phyloP scores from a whole-genome alignment of 805 yeast genomes.

The Henningerozyma blattae region DNA sequence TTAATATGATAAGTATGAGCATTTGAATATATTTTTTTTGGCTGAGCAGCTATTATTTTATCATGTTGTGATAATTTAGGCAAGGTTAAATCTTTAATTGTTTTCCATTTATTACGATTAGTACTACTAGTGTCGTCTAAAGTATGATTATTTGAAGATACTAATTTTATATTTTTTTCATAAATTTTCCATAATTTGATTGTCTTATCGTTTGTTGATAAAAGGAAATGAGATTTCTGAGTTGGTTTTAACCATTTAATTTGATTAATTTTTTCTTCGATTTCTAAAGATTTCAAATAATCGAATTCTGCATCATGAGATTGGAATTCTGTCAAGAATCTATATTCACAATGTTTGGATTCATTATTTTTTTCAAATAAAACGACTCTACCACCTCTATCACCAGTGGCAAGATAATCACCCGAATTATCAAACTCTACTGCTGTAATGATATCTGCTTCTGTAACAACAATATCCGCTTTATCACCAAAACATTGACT shows the following conservation, averaged over 20 bases:
- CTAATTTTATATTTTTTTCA: slow-evolving; percentile 85
- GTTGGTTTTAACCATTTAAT: slow-evolving; percentile 90
- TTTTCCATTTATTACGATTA: slow-evolving; percentile 3
- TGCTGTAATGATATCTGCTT: slow-evolving; percentile 93
- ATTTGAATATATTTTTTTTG: slow-evolving; percentile 80
- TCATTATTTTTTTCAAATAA: slow-evolving; percentile 79
- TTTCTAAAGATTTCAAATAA: slow-evolving; percentile 87
- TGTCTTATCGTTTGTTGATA: slow-evolving; percentile 95
- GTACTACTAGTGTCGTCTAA: neutral
- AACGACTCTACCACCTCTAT: slow-evolving; percentile 96
- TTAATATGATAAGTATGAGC: slow-evolving; percentile 98
- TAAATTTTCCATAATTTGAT: slow-evolving; percentile 93
- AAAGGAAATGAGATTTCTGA: slow-evolving; percentile 79
- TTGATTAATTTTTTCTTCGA: slow-evolving; percentile 95
- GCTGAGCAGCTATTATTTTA: slow-evolving; percentile 88
- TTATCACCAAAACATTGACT: slow-evolving; percentile 98
- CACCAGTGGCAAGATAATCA: slow-evolving; percentile 94
- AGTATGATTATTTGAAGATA: slow-evolving; percentile 64
- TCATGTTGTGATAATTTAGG: slow-evolving; percentile 92
- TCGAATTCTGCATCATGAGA: slow-evolving; percentile 98
- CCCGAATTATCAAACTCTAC: slow-evolving; percentile 95
- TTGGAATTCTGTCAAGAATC: slow-evolving; percentile 94
- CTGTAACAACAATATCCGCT: slow-evolving; percentile 93
- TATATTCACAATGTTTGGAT: slow-evolving; percentile 75
- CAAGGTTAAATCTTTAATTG: slow-evolving; percentile 43